These are phyloP conservation scores for Venturia carpophila DNA, from an alignment of 2,329 filamentous ascomycete genomes.

Conservation along the genomic window DNA sequence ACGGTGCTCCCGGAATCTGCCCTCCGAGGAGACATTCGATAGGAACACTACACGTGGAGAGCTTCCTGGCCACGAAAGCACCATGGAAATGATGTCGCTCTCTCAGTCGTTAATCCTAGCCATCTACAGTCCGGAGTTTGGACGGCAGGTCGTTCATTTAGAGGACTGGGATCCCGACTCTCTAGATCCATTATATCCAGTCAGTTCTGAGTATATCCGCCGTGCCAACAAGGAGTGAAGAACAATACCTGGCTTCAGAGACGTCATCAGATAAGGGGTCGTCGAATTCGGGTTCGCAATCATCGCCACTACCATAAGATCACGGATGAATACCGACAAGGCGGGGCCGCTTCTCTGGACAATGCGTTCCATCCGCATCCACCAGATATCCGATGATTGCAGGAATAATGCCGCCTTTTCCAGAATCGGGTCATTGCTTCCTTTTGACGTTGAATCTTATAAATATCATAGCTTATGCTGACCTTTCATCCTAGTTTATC, in stretches of 20 bases:
- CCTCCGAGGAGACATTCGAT: not conserved
- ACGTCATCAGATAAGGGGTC: not conserved
- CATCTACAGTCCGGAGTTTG: not conserved
- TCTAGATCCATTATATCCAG: not conserved
- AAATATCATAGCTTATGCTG: not conserved
- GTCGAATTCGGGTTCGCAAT: too few relatives aligned
- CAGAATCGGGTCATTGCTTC: not conserved
- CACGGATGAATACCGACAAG: too few relatives aligned
- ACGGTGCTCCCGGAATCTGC: not conserved
- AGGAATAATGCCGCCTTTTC: not conserved
- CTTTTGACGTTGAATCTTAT: not conserved
- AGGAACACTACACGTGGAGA: not conserved
- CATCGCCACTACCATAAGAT: too few relatives aligned
- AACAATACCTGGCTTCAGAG: not conserved
- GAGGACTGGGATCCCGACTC: not conserved
- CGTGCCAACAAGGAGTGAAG: not conserved
- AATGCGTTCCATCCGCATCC: not conserved
- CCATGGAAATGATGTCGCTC: not conserved
- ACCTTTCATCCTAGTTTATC: slow-evolving; percentile 64
- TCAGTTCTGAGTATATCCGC: not conserved
- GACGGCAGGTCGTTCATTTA: not conserved
- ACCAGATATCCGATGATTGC: not conserved
- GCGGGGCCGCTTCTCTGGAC: not conserved
- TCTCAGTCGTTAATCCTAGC: not conserved
- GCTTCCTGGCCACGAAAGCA: not conserved